These are phyloP conservation scores for Clarireedia paspali DNA, from an alignment of 2,329 filamentous ascomycete species.

Conservation along the genomic window DNA sequence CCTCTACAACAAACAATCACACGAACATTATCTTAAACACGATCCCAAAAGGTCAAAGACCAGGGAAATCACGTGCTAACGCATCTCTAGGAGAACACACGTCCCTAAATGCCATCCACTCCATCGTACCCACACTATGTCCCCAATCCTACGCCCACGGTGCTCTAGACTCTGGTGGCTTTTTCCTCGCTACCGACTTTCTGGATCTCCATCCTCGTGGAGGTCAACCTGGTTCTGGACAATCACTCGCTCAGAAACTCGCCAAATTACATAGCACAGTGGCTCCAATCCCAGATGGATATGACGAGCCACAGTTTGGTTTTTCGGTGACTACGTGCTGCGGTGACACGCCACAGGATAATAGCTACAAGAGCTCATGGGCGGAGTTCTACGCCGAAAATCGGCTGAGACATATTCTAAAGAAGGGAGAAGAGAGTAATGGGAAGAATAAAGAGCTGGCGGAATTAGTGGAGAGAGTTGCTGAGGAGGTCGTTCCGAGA, in stretches of 20 bases:
- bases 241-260: conserved; percentile 65
- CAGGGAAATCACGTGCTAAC: conserved; percentile 5
- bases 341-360: conserved; percentile 76
- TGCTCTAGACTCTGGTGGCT: conserved; percentile 34
- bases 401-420: conserved; percentile 59
- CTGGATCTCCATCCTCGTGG: conserved; percentile 49
- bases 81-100: conserved; percentile 61
- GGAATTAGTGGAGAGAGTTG: conserved; percentile 56
- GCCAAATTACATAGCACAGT: conserved; percentile 71
- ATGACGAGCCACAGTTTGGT: conserved; percentile 61
- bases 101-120: conserved; percentile 75
- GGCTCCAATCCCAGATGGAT: conserved; percentile 55
- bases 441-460: conserved; percentile 56
- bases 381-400: conserved; percentile 78
- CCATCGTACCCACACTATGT: conserved; percentile 64
- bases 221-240: conserved; percentile 28
- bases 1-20: neutral
- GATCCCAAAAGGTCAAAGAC: no score
- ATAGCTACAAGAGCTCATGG: conserved; percentile 67
- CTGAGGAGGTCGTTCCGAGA: conserved; percentile 59
- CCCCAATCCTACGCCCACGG: conserved; percentile 71
- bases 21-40: no score
- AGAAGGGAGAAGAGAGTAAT: conserved; percentile 49
- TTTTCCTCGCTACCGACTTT: conserved; percentile 69
- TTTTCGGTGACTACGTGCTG: conserved; percentile 84